Evolutionary conservation across 2,329 filamentous ascomycete species (phyloP).

Genomic region (Juglanconis juglandina): DNA sequence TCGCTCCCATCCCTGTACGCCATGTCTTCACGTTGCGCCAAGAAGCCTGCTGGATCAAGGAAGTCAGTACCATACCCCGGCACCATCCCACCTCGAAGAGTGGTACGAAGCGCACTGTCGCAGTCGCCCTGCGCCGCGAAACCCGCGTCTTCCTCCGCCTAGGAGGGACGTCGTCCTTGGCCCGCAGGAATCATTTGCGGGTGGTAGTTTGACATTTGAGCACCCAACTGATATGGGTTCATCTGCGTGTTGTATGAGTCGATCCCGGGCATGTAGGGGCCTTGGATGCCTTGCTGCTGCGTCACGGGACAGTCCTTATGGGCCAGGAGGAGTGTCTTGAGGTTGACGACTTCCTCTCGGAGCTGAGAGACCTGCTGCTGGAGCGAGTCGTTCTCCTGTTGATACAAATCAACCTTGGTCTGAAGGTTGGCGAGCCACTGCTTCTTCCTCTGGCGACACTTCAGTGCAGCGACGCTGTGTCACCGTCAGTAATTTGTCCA

Average conservation of each 20-base stretch:
- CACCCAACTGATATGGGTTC: conserved; percentile 58
- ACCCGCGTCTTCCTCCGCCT: conserved; percentile 23
- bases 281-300: conserved; percentile 63
- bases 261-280: conserved; percentile 49
- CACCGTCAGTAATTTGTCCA: not conserved
- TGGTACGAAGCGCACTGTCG: not conserved
- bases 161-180: conserved; percentile 56
- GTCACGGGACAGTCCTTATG: conserved; percentile 96
- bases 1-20: not conserved
- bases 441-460: conserved; percentile 97
- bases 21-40: not conserved
- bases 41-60: not conserved
- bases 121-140: not conserved
- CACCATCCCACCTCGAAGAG: not conserved
- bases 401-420: conserved; percentile 89
- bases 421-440: conserved; percentile 97
- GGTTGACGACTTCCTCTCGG: conserved; percentile 87
- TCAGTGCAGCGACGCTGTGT: conserved; percentile 83
- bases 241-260: conserved; percentile 54
- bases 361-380: conserved; percentile 79
- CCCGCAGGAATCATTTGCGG: conserved; percentile 51
- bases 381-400: conserved; percentile 84
- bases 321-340: conserved; percentile 87
- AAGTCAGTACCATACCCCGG: not conserved
- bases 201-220: conserved; percentile 45